Evolutionary conservation across 768 basidiomycete species (phyloP), one percentile per base, ranked within the genome.

Genomic region (Hygrocybe punicea): DNA sequence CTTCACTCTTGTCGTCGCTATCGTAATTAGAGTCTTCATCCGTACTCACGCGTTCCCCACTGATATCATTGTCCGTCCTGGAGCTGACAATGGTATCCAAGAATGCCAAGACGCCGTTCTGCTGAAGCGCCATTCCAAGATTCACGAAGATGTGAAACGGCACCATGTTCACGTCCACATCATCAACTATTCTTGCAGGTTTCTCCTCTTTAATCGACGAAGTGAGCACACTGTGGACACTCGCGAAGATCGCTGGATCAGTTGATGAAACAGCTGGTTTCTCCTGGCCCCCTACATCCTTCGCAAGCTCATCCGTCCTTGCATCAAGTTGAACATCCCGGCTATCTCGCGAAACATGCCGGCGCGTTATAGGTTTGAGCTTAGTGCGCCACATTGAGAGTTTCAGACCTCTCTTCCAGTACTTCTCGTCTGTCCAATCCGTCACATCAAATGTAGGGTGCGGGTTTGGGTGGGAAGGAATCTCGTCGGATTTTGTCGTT

Each of bases 71-170:
- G 21, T 33, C 51, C 25, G 37, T 24, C 47, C 39, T 46, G 11
- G 59, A 48, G 17, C 55, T 58, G 8, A 61, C 25, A n/a, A 68
- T 58, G 53, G 80, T 78, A 8, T 82, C 74, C 42, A 87, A 37
- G 59, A 87, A 88, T 0, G 69, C 64, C 34, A 82, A 64, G 45
- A 77, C 71, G 58, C 68, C 74, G 51, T 69, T 64, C 62, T 72
- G 61, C 57, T 74, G 65, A 50, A 82, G 61, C 17, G 77, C 61
- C 54, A 74, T 67, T 34, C 71, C 79, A 46, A 91, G 72, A 67
- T 95, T 91, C 24, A 90, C 51, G 64, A 92, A 91, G n/a, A 89
- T 40, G 64, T 93, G 92, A 9, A 95, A 62, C 9, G 93, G 87
- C 9, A 75, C 73, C 7, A 82, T 49, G n/a, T 67, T 65, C n/a